Evolutionary conservation across 2,329 filamentous ascomycete genomes (phyloP).

Genomic region (Botrytis cinerea): DNA sequence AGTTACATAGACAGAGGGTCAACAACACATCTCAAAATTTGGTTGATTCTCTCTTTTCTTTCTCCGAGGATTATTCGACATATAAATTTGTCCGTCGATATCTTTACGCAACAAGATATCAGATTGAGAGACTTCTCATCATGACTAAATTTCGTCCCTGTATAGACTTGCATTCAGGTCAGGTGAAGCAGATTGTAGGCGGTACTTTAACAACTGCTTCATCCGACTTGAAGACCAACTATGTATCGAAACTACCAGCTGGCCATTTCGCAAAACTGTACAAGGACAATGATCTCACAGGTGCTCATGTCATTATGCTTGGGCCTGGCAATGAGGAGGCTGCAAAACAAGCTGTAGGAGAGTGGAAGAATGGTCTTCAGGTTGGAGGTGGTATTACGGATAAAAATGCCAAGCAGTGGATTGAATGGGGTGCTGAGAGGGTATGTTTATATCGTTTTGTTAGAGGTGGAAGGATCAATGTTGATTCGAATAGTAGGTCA

Average conservation of each 20-base stretch:
- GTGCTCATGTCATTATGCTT: constrained; percentile 96
- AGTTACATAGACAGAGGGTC: not conserved
- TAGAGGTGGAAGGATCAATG: not conserved
- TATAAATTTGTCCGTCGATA: not conserved
- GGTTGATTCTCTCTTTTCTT: not conserved
- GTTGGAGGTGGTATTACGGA: constrained; percentile 93
- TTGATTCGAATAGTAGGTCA: constrained; percentile 64
- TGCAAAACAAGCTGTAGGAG: constrained; percentile 71
- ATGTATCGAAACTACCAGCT: constrained; percentile 81
- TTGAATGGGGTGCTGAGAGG: constrained; percentile 85
- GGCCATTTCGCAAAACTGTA: constrained; percentile 82
- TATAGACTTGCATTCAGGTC: constrained; percentile 95
- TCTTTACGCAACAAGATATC: not conserved
- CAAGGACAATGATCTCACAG: constrained; percentile 68
- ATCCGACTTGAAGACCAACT: constrained; percentile 80
- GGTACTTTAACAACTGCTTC: constrained; percentile 77
- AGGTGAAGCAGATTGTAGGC: constrained; percentile 98
- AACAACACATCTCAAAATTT: not conserved
- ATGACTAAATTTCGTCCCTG: constrained; percentile 97
- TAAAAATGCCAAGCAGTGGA: constrained; percentile 81
- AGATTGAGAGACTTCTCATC: constrained; percentile 28
- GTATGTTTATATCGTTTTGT: constrained; percentile 49
- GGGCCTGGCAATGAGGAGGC: constrained; percentile 83
- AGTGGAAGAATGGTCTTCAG: constrained; percentile 81
- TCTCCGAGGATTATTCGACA: not conserved